phyloP scores from a whole-genome alignment of 2,329 filamentous ascomycete species.

The Lecanicillium sp. region DNA sequence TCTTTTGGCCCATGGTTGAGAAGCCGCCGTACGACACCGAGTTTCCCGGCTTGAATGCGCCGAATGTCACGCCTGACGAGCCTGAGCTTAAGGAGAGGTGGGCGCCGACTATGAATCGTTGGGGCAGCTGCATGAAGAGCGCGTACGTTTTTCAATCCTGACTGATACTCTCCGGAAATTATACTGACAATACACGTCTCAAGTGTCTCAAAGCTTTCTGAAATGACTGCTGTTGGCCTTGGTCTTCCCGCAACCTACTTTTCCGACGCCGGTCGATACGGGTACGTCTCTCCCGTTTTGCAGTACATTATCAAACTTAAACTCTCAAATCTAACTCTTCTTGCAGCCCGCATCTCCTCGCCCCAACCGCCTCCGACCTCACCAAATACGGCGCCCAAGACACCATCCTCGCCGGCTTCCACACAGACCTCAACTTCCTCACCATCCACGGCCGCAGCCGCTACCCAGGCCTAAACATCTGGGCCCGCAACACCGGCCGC shows the following conservation, averaged over 20 bases:
- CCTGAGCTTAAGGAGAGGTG: slow-evolving; percentile 40
- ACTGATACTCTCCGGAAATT: neutral
- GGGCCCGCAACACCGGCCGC: slow-evolving; percentile 54
- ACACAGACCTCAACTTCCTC: slow-evolving; percentile 57
- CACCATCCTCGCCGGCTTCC: slow-evolving; percentile 55
- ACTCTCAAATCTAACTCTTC: no score
- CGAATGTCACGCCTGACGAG: slow-evolving; percentile 45
- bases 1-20: slow-evolving; percentile 55
- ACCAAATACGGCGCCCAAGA: slow-evolving; percentile 41
- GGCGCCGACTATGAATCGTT: slow-evolving; percentile 46
- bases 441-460: slow-evolving; percentile 56
- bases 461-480: slow-evolving; percentile 54
- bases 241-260: slow-evolving; percentile 45
- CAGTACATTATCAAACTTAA: neutral
- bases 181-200: neutral
- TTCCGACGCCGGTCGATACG: slow-evolving; percentile 45
- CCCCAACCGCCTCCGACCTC: slow-evolving; percentile 52
- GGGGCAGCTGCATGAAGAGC: slow-evolving; percentile 52
- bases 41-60: slow-evolving; percentile 47
- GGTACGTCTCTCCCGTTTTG: no score
- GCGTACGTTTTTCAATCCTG: slow-evolving; percentile 32
- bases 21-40: slow-evolving; percentile 42
- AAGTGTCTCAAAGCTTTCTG: slow-evolving; percentile 46
- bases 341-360: slow-evolving; percentile 48
- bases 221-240: slow-evolving; percentile 50